Percentiles rank a stretch among this genome's conserved stretches.
Evolutionary conservation across 2,329 filamentous ascomycete genomes (phyloP).

Genomic region (Exophiala alcalophila): DNA sequence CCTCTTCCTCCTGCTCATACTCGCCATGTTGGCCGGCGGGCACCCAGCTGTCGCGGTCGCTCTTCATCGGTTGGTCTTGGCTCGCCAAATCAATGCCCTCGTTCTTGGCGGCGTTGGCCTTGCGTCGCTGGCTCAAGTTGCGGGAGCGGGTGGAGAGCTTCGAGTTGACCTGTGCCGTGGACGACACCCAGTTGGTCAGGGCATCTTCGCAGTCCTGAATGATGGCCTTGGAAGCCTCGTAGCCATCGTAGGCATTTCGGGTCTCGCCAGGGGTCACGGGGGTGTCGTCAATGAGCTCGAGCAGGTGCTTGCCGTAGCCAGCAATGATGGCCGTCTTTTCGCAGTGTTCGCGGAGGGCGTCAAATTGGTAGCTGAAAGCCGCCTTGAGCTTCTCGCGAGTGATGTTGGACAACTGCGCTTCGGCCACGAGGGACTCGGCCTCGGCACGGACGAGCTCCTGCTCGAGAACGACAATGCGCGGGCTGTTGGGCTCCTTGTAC

Average conservation of each 20-base stretch:
- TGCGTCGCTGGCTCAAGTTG: constrained; percentile 79
- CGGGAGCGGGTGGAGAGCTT: constrained; percentile 85
- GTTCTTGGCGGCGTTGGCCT: constrained; percentile 65
- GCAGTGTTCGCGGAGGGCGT: constrained; percentile 93
- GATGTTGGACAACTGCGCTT: constrained; percentile 98
- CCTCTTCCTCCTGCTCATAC: constrained; percentile 45
- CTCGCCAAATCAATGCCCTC: constrained; percentile 70
- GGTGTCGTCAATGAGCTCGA: constrained; percentile 93
- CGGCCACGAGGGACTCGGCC: constrained; percentile 96
- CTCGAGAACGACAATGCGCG: constrained; percentile 94
- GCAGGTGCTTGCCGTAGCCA: constrained; percentile 95
- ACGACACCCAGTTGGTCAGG: constrained; percentile 92
- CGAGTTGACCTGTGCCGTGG: constrained; percentile 82
- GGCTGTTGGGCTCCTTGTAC: constrained; percentile 98
- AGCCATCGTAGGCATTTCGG: constrained; percentile 91
- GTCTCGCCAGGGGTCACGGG: constrained; percentile 97
- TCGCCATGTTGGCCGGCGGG: constrained; percentile 60
- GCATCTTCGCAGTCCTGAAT: constrained; percentile 99
- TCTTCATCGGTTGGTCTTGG: constrained; percentile 76
- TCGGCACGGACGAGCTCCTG: constrained; percentile 98
- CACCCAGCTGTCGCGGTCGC: constrained; percentile 77
- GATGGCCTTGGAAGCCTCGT: constrained; percentile 96
- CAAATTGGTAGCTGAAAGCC: constrained; percentile 96
- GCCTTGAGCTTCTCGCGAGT: constrained; percentile 99
- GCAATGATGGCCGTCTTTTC: constrained; percentile 98